A percentile compares a stretch with the other conserved stretches of the same genome.
These are phyloP conservation scores for Monosporascus sp. DNA, from an alignment of 2,329 filamentous ascomycete species.

Conservation along the genomic window DNA sequence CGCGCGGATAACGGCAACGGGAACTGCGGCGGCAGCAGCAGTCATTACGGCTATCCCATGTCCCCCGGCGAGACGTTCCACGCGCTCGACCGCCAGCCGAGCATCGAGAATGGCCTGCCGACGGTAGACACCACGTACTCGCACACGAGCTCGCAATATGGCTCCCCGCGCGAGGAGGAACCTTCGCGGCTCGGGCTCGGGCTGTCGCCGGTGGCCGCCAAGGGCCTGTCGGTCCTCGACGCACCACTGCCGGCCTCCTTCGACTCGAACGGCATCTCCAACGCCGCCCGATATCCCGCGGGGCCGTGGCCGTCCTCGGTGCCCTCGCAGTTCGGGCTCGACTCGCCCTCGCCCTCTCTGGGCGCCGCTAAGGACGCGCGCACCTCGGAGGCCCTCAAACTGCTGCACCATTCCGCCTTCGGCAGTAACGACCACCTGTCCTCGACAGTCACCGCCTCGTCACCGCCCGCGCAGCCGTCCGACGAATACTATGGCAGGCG, in stretches of 20 bases:
- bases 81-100: constrained; percentile 42
- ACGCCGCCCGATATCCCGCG: constrained; percentile 71
- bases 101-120: constrained; percentile 51
- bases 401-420: constrained; percentile 62
- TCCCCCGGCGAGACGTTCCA: constrained; percentile 37
- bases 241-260: constrained; percentile 91
- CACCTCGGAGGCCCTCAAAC: constrained; percentile 59
- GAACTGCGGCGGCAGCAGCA: constrained; percentile 39
- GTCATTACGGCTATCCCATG: constrained; percentile 32
- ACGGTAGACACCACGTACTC: constrained; percentile 56
- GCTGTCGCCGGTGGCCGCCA: constrained; percentile 69
- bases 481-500: constrained; percentile 67
- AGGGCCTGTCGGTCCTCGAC: constrained; percentile 81
- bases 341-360: constrained; percentile 75
- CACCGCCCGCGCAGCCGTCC: constrained; percentile 24
- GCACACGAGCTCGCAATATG: constrained; percentile 59
- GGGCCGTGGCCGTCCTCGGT: constrained; percentile 90
- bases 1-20: constrained; percentile 47
- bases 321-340: constrained; percentile 84
- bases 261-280: constrained; percentile 91
- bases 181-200: constrained; percentile 59
- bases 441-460: constrained; percentile 34
- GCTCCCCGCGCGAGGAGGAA: constrained; percentile 73
- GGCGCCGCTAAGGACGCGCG: constrained; percentile 55
- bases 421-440: constrained; percentile 62